Percentiles rank a stretch among this genome's conserved stretches.
Evolutionary conservation across 768 basidiomycete species (phyloP).

Genomic region (Xerocomus spinulosus): DNA sequence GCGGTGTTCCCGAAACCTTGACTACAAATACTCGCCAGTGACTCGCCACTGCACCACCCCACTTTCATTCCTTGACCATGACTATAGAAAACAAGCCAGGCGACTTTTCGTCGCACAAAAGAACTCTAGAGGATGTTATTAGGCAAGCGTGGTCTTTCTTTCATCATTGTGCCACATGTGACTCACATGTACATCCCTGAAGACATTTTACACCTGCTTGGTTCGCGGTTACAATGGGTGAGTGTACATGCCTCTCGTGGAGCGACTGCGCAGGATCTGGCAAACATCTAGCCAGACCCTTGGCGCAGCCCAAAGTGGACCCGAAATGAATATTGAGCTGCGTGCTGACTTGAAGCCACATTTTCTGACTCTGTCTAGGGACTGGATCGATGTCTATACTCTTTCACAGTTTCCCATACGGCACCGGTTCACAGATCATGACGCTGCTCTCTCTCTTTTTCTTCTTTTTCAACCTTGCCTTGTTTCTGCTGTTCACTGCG

Average conservation of each 20-base stretch:
- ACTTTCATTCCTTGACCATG: not conserved
- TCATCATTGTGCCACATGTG: not conserved
- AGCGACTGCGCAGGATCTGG: not conserved
- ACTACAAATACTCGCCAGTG: not conserved
- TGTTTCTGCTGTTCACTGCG: slow-evolving; percentile 48
- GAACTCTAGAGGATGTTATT: slow-evolving; percentile 33
- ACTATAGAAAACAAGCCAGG: not conserved
- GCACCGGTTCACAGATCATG: slow-evolving; percentile 36
- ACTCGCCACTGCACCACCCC: too few relatives aligned
- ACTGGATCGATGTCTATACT: slow-evolving; percentile 53
- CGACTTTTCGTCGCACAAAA: slow-evolving; percentile 10
- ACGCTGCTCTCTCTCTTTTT: slow-evolving; percentile 42
- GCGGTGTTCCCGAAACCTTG: not conserved
- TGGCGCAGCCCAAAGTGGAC: not conserved
- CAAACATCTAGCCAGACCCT: not conserved
- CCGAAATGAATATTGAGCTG: not conserved
- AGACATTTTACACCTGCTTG: slow-evolving; percentile 54
- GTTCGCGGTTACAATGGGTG: slow-evolving; percentile 55
- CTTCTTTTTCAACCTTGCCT: slow-evolving; percentile 54
- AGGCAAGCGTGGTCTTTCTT: slow-evolving; percentile 21
- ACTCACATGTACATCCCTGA: not conserved
- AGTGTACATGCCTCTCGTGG: slow-evolving; percentile 11
- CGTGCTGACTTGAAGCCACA: not conserved
- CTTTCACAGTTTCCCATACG: slow-evolving; percentile 56
- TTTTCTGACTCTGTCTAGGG: slow-evolving; percentile 23